Conservation (phyloP, 1,139 yeast genomes). For the Yamadazyma kanchanaburiensis region DNA sequence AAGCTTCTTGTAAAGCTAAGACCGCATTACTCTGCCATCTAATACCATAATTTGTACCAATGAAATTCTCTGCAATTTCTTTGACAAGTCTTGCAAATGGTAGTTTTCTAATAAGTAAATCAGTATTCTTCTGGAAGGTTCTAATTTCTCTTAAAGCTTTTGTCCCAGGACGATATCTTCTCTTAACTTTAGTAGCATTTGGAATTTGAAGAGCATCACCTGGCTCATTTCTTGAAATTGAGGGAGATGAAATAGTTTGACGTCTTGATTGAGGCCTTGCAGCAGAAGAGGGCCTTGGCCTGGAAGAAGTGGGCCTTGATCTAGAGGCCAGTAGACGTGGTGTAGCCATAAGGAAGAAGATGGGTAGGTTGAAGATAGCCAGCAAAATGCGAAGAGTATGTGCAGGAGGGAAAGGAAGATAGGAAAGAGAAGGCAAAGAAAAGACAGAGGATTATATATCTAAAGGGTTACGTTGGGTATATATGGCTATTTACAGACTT, state of each 20-base stretch:
- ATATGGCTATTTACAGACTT: too few species aligned
- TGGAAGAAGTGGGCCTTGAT: too few species aligned
- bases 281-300: too few species aligned
- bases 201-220: slow-evolving; percentile 40
- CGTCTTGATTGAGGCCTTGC: slow-evolving; percentile 4
- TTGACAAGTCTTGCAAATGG: slow-evolving; percentile 89
- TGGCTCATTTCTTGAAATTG: slow-evolving; percentile 41
- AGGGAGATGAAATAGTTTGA: slow-evolving; percentile 2
- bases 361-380: too few species aligned
- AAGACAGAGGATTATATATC: too few species aligned
- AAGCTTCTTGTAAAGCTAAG: slow-evolving; percentile 87
- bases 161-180: slow-evolving; percentile 70
- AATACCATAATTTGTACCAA: slow-evolving; percentile 55
- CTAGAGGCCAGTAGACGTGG: too few species aligned
- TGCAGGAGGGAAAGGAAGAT: too few species aligned
- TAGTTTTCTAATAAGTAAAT: slow-evolving; percentile 70
- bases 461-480: too few species aligned
- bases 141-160: slow-evolving; percentile 76
- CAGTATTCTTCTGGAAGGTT: slow-evolving; percentile 74
- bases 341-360: too few species aligned
- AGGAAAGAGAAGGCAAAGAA: too few species aligned
- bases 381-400: too few species aligned
- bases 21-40: slow-evolving; percentile 92
- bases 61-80: slow-evolving; percentile 74
- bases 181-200: slow-evolving; percentile 26